Percentiles rank a stretch among this genome's conserved stretches.
Evolutionary conservation across 2,329 filamentous ascomycete species (phyloP).

Genomic region (Venturia carpophila): DNA sequence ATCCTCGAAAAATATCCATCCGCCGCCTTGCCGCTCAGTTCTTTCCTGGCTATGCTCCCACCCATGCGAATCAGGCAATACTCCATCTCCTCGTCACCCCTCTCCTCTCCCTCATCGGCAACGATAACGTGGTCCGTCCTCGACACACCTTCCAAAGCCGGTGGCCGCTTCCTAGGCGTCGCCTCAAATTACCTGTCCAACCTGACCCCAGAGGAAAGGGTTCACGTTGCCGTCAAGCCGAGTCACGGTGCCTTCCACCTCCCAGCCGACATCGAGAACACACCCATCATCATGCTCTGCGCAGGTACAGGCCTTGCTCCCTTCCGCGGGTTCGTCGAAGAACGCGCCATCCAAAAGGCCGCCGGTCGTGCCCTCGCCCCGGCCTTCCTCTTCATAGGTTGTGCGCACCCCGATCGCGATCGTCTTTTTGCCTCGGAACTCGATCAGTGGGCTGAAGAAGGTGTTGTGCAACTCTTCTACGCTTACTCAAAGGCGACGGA

Average conservation of each 20-base stretch:
- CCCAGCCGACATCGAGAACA: conserved; percentile 35
- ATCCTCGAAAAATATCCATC: conserved; percentile 23
- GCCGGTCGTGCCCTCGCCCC: conserved; percentile 49
- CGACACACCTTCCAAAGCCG: conserved; percentile 35
- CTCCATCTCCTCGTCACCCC: conserved; percentile 68
- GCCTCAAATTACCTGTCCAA: conserved; percentile 37
- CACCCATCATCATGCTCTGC: conserved; percentile 41
- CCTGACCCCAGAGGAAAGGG: conserved; percentile 34
- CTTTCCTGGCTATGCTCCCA: conserved; percentile 64
- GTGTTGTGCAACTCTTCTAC: conserved; percentile 53
- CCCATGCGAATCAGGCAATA: conserved; percentile 75
- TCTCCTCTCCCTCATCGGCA: conserved; percentile 48
- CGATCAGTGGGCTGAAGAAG: conserved; percentile 51
- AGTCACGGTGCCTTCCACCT: conserved; percentile 38
- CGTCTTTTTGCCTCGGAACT: conserved; percentile 51
- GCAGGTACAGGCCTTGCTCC: conserved; percentile 32
- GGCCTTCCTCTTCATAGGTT: conserved; percentile 59
- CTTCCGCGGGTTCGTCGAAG: conserved; percentile 30
- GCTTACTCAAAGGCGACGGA: conserved; percentile 47
- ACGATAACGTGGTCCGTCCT: conserved; percentile 64
- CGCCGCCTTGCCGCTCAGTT: conserved; percentile 43
- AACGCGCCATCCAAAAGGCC: conserved; percentile 23
- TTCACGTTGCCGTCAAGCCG: conserved; percentile 37
- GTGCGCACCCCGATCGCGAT: conserved; percentile 48
- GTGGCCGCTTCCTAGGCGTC: conserved; percentile 39